Evolutionary conservation across 768 basidiomycete genomes (phyloP).

Genomic region (Tricholoma sp.): DNA sequence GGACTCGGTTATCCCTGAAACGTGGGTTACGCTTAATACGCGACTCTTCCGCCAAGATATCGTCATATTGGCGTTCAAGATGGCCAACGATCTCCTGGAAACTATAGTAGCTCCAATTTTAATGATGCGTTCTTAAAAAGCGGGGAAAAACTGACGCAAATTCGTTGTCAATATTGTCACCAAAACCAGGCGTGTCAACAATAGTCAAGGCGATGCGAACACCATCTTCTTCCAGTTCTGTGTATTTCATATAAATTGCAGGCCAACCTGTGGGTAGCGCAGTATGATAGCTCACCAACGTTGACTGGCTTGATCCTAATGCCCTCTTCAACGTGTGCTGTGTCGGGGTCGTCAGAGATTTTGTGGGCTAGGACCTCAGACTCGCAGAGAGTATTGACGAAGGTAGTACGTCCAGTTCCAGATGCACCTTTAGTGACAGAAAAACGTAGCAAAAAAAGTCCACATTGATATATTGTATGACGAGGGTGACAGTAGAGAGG

Average conservation of each 20-base stretch:
- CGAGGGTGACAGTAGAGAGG: constrained; percentile 5
- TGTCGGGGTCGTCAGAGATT: constrained; percentile 75
- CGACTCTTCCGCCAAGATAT: constrained; percentile 96
- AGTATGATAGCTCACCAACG: constrained; percentile 60
- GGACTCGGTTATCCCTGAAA: constrained; percentile 97
- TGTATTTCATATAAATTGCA: constrained; percentile 3
- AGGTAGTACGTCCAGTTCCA: constrained; percentile 96
- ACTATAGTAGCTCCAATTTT: constrained; percentile 34
- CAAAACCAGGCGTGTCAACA: constrained; percentile 98
- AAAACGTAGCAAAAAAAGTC: constrained; percentile 15
- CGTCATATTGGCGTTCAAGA: constrained; percentile 98
- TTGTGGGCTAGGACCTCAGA: constrained; percentile 88
- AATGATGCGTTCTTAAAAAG: constrained; percentile 1
- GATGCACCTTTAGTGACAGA: constrained; percentile 68
- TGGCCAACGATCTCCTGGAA: constrained; percentile 97
- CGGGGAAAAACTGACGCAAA: constrained; percentile 67
- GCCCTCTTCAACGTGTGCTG: constrained; percentile 91
- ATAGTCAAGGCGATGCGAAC: constrained; percentile 97
- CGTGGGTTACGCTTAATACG: constrained; percentile 99
- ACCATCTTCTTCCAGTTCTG: constrained; percentile 98
- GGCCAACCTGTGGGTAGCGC: neutral
- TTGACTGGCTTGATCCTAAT: constrained; percentile 93
- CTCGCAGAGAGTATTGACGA: constrained; percentile 99
- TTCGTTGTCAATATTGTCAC: constrained; percentile 98
- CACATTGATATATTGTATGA: neutral